Evolutionary conservation across 164 flowering plant genomes (phyloP), one percentile per base, ranked within the genome.

Genomic region (Umbilicus rupestris): DNA sequence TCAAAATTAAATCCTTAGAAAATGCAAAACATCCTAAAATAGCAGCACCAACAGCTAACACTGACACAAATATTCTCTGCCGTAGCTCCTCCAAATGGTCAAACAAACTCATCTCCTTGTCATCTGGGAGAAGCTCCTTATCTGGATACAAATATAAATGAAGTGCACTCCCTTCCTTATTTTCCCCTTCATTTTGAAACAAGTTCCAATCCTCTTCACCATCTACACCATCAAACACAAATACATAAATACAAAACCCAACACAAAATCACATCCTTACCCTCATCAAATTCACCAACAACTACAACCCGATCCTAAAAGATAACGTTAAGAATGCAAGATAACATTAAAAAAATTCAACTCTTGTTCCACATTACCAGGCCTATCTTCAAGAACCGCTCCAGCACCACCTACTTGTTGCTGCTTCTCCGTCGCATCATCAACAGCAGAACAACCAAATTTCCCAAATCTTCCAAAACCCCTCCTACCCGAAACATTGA

Each of bases 71-170:
- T 67, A 94, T 68, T 76, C 99, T 83, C 76, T 84, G 67, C 1
- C 99, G 87, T 62, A 94, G 79, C 83, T 94, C 99, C 77, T 94
- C 99, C 19, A 94, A 76, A 78, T 94, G 97, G 78, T 94, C 97
- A 74, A 82, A 94, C 75, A 94, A 52, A 68, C 77, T 87, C 99
- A 94, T 91, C 75, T 94, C 96, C 75, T 83, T 82, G 68, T 94
- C 99, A 78, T 94, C 97, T 7, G 99, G 97, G 11, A 94, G 92
- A 30, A 86, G 89, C 75, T 91, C 99, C 74, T 94, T 87, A 73
- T 72, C 73, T 30, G 97, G 99, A 78, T 91, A 93, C 60, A 93
- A 88, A 70, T 88, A 82, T 68, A 87, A 66, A 75, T 87, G 88
- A 26, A 94, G 50, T 0, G 84, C 63, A 70, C 86, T 82, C 41